Base-by-base conservation (phyloP, 129 eudicot species). In the Flaveria brownii region DNA sequence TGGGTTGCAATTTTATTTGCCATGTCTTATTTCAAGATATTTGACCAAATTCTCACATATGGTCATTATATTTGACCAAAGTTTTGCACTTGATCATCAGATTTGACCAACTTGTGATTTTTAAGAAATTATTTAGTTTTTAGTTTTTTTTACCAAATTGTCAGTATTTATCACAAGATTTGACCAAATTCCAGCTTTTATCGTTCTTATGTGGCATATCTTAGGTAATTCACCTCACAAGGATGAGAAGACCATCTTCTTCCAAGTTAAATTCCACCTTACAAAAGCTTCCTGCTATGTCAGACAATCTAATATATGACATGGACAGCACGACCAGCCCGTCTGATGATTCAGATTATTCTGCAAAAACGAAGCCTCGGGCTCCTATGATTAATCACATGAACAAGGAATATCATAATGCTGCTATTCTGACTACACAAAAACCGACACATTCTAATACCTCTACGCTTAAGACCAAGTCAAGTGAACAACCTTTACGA, bases 321-420 rank as follows among this genome's bases (percentile, higher is more conserved):
- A 89, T 88, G 97, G 97, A 90, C 30, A 73, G 93, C 77, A 79
- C 91, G n/a, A 90, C 96, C 22, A 78, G 90, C 65, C 85, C 91
- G 6, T 93, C 98, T 43, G 88, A 90, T 22, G 97, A 90, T 91
- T 88, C 96, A 43, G 98, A 93, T 71, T 71, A 85, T 47, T 52
- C 86, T 36, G 26, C 80, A 8, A 79, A 61, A 52, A 79, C 20
- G 73, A 80, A 25, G 15, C 47, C 23, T 11, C 85, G 66, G 33
- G 10, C 56, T 66, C 81, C 82, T 12, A 13, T 26, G 1, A 8
- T 71, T 3, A 52, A 67, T 10, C 9, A 59, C 76, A 11, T 80
- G 12, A 54, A 45, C 61, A 80, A 45, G 26, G 72, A 67, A 13
- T 30, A 78, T 5, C 55, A 43, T 26, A 14, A 9, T 30, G 16